Evolutionary conservation across 2,329 filamentous ascomycete species (phyloP), one percentile per base, ranked within the genome.

Genomic region (Talaromyces atroroseus): DNA sequence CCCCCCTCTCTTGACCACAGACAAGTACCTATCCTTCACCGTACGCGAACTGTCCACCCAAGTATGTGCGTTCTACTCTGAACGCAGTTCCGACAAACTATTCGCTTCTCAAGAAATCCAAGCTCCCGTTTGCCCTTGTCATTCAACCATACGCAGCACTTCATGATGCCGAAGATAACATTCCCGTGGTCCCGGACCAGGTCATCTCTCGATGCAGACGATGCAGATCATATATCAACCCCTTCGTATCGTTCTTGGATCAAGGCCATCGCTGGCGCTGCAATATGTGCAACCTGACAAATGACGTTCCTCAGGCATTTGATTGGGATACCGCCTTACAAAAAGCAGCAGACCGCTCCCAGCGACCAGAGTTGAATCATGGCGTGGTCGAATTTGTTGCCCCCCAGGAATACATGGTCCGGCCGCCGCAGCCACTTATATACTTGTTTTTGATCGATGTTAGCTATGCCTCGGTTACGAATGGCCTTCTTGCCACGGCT

Each of bases 241-340:
- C 94, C 12, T 99, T 92, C 65, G 94, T 95, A 58, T 90, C 90
- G 48, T 99, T 99, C 77, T 78, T 99, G 59, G 94, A 99, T 66
- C 90, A 97, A 69, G 94, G 94, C 48, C 94, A 99, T 76, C 84
- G 94, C 69, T 99, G 94, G 94, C 87, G 92, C 68, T 99, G 94
- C 78, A 99, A 99, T 76, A 96, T 99, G 92, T 99, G 94, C 75
- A 97, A 96, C 74, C 80, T 99, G 62, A 96, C 92, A 64, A 99
- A 99, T 71, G 94, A 99, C 66, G 92, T 97, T 40, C 94, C 94
- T n/a, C 94, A 99, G 74, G 92, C 92, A 38, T 99, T 99, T 64
- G 94, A 99, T 71, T 99, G 94, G 94, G 94, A 99, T 74, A 87
- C 90, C 34, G 87, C 90, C 46, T 81, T 91, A 54, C 92, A 97